These are phyloP conservation scores for Trichosporon asahii DNA, from an alignment of 1,284 basidiomycete genomes.

Conservation along the genomic window DNA sequence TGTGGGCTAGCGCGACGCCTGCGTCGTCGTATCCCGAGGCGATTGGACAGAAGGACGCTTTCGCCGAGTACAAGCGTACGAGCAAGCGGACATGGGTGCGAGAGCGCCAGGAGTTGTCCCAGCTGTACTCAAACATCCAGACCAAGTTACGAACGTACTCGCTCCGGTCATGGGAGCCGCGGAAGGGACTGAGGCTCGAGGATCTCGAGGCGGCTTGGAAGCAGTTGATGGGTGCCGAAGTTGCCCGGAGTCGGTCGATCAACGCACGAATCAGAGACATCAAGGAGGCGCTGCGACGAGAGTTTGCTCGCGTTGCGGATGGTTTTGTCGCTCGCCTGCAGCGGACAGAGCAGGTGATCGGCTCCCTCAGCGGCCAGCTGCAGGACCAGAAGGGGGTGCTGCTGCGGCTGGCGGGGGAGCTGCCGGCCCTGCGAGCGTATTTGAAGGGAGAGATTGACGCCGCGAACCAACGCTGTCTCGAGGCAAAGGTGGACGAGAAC, in stretches of 20 bases:
- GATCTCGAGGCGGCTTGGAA: conserved; percentile 82
- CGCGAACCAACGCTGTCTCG: conserved; percentile 68
- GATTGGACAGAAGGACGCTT: conserved; percentile 68
- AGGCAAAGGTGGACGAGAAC: conserved; percentile 96
- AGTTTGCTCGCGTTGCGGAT: conserved; percentile 80
- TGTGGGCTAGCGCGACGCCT: conserved; percentile 64
- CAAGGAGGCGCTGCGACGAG: conserved; percentile 78
- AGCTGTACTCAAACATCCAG: conserved; percentile 87
- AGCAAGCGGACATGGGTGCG: conserved; percentile 82
- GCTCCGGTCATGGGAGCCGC: conserved; percentile 76
- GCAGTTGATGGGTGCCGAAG: conserved; percentile 68
- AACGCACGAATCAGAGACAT: conserved; percentile 89
- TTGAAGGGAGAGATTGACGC: conserved; percentile 37
- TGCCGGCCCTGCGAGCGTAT: conserved; percentile 31
- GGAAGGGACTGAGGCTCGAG: conserved; percentile 63
- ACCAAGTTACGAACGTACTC: conserved; percentile 92
- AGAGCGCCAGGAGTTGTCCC: conserved; percentile 83
- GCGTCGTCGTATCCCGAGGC: conserved; percentile 76
- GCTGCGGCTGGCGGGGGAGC: conserved; percentile 28
- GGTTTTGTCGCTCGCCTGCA: conserved; percentile 73
- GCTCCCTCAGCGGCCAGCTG: conserved; percentile 65
- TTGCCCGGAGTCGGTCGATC: conserved; percentile 72
- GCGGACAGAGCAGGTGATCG: conserved; percentile 68
- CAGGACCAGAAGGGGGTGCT: conserved; percentile 46
- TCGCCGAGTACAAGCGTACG: conserved; percentile 79